These are phyloP conservation scores for Clohesyomyces aquaticus DNA, from an alignment of 495 filamentous ascomycete genomes.

Conservation along the genomic window DNA sequence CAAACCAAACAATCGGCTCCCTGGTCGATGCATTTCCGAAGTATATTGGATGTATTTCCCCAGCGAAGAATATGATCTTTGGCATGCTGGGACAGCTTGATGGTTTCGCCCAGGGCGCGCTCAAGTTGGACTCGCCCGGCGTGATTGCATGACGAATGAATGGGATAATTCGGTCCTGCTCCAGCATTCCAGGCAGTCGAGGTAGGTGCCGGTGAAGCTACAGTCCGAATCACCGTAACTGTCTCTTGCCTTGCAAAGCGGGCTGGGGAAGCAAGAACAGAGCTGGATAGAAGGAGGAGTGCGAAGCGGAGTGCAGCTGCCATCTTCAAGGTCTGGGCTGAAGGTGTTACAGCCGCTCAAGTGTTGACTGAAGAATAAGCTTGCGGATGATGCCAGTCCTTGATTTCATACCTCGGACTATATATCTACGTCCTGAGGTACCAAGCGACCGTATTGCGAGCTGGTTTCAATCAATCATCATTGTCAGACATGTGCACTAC, in stretches of 20 bases:
- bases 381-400: too few relatives aligned
- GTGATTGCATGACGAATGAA: conserved; percentile 61
- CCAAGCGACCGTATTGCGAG: too few relatives aligned
- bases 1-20: conserved; percentile 58
- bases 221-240: neutral
- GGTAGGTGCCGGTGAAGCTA: conserved; percentile 6
- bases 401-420: too few relatives aligned
- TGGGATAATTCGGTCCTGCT: conserved; percentile 45
- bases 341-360: too few relatives aligned
- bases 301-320: too few relatives aligned
- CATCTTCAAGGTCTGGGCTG: too few relatives aligned
- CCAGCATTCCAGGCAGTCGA: conserved; percentile 24
- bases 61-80: conserved; percentile 54
- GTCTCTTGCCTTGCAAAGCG: neutral
- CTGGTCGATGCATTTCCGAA: conserved; percentile 57
- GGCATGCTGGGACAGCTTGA: conserved; percentile 55
- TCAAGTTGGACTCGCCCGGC: conserved; percentile 56
- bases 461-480: too few relatives aligned
- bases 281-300: too few relatives aligned
- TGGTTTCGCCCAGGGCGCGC: conserved; percentile 54
- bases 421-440: too few relatives aligned
- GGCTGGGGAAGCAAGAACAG: conserved; percentile 12
- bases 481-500: too few relatives aligned
- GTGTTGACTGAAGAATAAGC: too few relatives aligned
- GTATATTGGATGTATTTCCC: conserved; percentile 57